Base-by-base conservation (phyloP, 2,329 filamentous ascomycete genomes). In the Alternaria incomplexa region DNA sequence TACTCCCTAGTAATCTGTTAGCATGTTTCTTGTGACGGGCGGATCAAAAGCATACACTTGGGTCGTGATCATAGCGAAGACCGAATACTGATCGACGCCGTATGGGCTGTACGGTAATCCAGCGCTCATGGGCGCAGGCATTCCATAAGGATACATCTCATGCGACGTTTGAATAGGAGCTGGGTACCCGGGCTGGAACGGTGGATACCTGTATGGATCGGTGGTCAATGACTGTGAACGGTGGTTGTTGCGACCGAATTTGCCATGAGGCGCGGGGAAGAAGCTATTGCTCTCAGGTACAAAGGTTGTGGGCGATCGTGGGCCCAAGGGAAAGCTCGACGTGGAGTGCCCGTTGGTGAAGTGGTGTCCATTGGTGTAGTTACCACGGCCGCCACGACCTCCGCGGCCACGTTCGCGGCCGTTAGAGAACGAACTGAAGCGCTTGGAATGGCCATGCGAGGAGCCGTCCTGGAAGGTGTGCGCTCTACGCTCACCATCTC, bases 1-100 rank as follows among this genome's bases (percentile, higher is more conserved):
- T 97, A 99, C 74, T 97, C 93, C 40, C 93, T 87, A 75, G 86
- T 83, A 23, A 67, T 77, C 15, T 45, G 65, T 83, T 76, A 81
- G 77, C 58, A 36, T 36, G 60, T 13, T 8, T 10, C 13, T 47
- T 40, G 13, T 10, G 7, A 15, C 28, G n/a, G 20, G 9, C 23
- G 11, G 13, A 12, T 30, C 28, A 17, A 36, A 28, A 10, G 63
- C 84, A 77, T 83, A 87, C 83, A 87, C 77, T 74, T 90, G 89
- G 71, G 84, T 86, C 65, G 83, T 85, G 74, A 88, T 87, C 86
- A 87, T 87, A 76, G 79, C 79, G 66, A 87, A 81, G 32, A 89
- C 71, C 36, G 85, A 84, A 64, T 82, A 85, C n/a, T 86, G 85
- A 60, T 90, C 87, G 65, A 87, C 81, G n/a, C 62, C 52, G 45